A percentile compares a stretch with the other conserved stretches of the same genome.
Conservation (phyloP, 169 alveolate genomes). For the Cytauxzoon felis region DNA sequence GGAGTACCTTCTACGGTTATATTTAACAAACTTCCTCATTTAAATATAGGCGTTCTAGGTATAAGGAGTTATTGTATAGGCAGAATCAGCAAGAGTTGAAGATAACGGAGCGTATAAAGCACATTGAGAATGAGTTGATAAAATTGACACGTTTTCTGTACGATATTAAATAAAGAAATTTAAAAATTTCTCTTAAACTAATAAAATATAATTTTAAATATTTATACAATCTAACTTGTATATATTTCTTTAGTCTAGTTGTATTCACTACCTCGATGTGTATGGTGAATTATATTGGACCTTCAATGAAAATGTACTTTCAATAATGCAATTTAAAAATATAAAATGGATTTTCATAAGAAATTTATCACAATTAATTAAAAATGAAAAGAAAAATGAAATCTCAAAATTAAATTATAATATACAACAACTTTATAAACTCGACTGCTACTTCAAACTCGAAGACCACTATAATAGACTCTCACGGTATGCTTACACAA, state of each 20-base stretch:
- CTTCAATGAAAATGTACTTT: background rate
- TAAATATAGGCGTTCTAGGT: constrained; percentile 31
- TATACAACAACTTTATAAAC: background rate
- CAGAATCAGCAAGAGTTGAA: constrained; percentile 37
- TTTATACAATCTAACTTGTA: background rate
- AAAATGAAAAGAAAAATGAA: background rate
- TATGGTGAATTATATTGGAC: background rate
- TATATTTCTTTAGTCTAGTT: background rate
- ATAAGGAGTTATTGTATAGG: constrained; percentile 9
- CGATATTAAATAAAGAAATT: no score
- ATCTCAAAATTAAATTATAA: background rate
- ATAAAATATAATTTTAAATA: no score
- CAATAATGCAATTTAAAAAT: background rate
- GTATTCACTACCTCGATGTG: background rate
- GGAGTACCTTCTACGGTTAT: background rate
- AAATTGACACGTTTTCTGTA: constrained; percentile 1
- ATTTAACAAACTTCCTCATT: background rate
- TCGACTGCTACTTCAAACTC: constrained; percentile 13
- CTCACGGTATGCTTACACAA: constrained; percentile 16
- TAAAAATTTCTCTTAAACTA: no score
- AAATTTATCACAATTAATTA: background rate
- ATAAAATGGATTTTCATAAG: constrained; percentile 2
- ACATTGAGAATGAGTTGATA: constrained; percentile 40
- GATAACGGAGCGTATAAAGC: constrained; percentile 36
- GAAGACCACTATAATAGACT: constrained; percentile 45